Evolutionary conservation across 768 basidiomycete genomes (phyloP).

Genomic region (Amylocystis lapponica): DNA sequence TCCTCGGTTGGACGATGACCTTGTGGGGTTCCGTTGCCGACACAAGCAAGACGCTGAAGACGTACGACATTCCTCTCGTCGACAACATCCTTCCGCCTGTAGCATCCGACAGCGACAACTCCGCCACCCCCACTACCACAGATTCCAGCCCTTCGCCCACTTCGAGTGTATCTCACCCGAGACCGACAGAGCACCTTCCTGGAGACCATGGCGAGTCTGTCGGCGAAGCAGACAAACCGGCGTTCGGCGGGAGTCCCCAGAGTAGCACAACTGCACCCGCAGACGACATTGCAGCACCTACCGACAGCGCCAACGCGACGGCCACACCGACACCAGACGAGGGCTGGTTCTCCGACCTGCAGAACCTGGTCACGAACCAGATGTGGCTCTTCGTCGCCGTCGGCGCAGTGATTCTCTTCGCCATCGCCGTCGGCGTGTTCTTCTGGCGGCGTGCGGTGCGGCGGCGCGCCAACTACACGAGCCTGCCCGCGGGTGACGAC

Average conservation of each 20-base stretch:
- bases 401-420: slow-evolving; percentile 75
- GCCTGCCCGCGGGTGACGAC: slow-evolving; percentile 58
- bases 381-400: slow-evolving; percentile 90
- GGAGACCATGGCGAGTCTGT: slow-evolving; percentile 75
- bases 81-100: slow-evolving; percentile 42
- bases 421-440: slow-evolving; percentile 61
- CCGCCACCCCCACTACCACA: slow-evolving; percentile 27
- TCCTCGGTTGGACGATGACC: slow-evolving; percentile 89
- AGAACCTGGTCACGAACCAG: slow-evolving; percentile 63
- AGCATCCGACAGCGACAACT: slow-evolving; percentile 13
- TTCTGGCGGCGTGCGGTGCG: slow-evolving; percentile 66
- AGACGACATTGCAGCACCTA: slow-evolving; percentile 20
- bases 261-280: slow-evolving; percentile 10
- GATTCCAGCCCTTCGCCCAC: slow-evolving; percentile 32
- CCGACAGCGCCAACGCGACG: slow-evolving; percentile 5
- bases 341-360: slow-evolving; percentile 82
- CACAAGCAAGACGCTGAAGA: slow-evolving; percentile 47
- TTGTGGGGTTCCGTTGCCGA: slow-evolving; percentile 90
- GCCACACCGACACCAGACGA: slow-evolving; percentile 60
- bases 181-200: slow-evolving; percentile 85
- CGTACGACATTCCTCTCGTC: slow-evolving; percentile 57
- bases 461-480: slow-evolving; percentile 45
- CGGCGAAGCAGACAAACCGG: slow-evolving; percentile 77
- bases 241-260: slow-evolving; percentile 40
- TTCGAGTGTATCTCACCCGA: slow-evolving; percentile 58